Evolutionary conservation across 495 filamentous ascomycete genomes (phyloP).

Genomic region (Hypoxylon lienhwacheense): DNA sequence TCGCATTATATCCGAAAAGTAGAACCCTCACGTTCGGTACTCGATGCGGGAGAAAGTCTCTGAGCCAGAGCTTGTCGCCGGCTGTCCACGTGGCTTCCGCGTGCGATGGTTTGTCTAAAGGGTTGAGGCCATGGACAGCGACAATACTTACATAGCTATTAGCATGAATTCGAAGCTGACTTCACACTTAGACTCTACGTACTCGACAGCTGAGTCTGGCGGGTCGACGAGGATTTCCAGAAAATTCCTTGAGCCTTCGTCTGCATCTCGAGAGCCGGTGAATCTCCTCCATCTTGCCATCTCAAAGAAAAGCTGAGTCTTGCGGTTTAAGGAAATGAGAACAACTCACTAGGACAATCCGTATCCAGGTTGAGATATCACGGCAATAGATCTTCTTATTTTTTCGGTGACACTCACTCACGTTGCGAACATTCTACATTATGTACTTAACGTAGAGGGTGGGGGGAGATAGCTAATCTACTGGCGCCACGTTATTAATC

Average conservation of each 20-base stretch:
- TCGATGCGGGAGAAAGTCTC: slow-evolving; percentile 42
- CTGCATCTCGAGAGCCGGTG: too few relatives aligned
- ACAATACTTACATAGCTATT: slow-evolving; percentile 42
- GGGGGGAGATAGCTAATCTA: too few relatives aligned
- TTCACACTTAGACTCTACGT: not conserved
- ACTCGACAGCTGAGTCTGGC: slow-evolving; percentile 2
- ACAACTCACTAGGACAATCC: too few relatives aligned
- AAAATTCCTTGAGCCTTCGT: slow-evolving; percentile 4
- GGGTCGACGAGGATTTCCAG: slow-evolving; percentile 8
- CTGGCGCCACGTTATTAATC: too few relatives aligned
- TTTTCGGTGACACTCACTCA: too few relatives aligned
- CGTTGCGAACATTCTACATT: too few relatives aligned
- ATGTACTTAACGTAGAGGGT: too few relatives aligned
- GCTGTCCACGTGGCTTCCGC: slow-evolving; percentile 31
- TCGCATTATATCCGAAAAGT: slow-evolving; percentile 46
- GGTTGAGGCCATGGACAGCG: slow-evolving; percentile 52
- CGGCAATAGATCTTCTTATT: too few relatives aligned
- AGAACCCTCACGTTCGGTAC: slow-evolving; percentile 41
- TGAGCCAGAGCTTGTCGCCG: slow-evolving; percentile 40
- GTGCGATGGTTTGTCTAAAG: slow-evolving; percentile 39
- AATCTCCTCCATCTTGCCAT: too few relatives aligned
- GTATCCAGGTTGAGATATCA: too few relatives aligned
- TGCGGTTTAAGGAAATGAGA: too few relatives aligned
- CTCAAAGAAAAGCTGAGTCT: too few relatives aligned
- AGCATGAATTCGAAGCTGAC: not conserved